Evolutionary conservation across 164 flowering plant species (phyloP).

Genomic region (Magnolia officinalis): DNA sequence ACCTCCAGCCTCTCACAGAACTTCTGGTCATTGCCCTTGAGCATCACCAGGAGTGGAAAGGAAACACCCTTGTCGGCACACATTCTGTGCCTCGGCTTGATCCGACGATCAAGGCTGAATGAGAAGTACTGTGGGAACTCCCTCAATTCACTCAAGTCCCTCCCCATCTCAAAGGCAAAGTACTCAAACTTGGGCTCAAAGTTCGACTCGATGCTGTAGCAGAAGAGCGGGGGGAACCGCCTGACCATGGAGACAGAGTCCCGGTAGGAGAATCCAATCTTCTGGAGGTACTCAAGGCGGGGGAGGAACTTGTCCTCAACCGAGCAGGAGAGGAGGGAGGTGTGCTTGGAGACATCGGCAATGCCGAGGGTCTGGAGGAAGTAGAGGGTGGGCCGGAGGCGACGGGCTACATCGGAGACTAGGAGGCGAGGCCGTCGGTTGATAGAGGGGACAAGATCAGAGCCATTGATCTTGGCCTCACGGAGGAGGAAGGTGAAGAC

Average conservation of each 20-base stretch:
- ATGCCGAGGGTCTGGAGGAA: constrained; percentile 85
- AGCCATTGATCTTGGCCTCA: constrained; percentile 54
- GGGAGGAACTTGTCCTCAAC: constrained; percentile 82
- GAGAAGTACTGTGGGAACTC: constrained; percentile 94
- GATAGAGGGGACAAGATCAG: constrained; percentile 20
- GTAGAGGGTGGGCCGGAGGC: constrained; percentile 81
- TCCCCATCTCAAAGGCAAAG: constrained; percentile 80
- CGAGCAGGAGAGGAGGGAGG: constrained; percentile 61
- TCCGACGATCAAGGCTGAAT: constrained; percentile 82
- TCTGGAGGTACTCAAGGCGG: constrained; percentile 62
- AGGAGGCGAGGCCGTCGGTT: constrained; percentile 50
- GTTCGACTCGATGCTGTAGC: constrained; percentile 66
- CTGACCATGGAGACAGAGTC: constrained; percentile 63
- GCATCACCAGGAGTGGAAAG: constrained; percentile 62
- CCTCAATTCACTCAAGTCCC: constrained; percentile 76
- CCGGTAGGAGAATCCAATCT: constrained; percentile 51
- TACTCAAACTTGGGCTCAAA: constrained; percentile 76
- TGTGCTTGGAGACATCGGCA: constrained; percentile 43
- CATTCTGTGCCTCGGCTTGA: constrained; percentile 66
- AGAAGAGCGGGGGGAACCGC: constrained; percentile 73
- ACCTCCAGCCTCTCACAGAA: constrained; percentile 61
- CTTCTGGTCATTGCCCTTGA: constrained; percentile 43
- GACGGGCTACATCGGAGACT: constrained; percentile 48
- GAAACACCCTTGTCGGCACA: constrained; percentile 69
- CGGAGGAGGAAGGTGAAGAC: constrained; percentile 79